These are phyloP conservation scores for Globisporangium perplexum DNA, from an alignment of 352 stramenopile species.

Conservation along the genomic window DNA sequence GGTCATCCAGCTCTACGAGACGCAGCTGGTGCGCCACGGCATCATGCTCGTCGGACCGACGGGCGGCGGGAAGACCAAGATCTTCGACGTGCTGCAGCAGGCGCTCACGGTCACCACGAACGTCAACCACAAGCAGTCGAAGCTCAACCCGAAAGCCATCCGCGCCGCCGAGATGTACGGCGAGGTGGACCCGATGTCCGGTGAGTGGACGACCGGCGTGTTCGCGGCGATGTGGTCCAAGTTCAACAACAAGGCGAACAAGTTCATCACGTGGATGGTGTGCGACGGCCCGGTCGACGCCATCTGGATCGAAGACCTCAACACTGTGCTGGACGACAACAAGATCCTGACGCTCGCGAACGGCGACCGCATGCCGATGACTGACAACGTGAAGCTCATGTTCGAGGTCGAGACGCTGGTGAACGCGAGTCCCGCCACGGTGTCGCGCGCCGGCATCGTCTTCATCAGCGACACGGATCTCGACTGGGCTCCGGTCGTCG, in stretches of 20 bases:
- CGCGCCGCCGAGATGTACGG: conserved; percentile 98
- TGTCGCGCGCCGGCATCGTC: conserved; percentile 96
- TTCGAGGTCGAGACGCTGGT: conserved; percentile 97
- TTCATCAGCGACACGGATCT: conserved; percentile 98
- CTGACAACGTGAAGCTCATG: conserved; percentile 97
- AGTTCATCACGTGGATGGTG: conserved; percentile 99
- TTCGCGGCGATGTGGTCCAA: conserved; percentile 99
- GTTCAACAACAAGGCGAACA: conserved; percentile 97
- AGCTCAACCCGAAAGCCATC: conserved; percentile 98
- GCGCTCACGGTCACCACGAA: conserved; percentile 90
- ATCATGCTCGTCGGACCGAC: conserved; percentile 99
- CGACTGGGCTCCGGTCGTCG: conserved; percentile 95
- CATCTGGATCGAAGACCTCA: conserved; percentile 99
- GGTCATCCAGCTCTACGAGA: conserved; percentile 98
- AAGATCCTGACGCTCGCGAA: conserved; percentile 97
- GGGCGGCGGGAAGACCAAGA: conserved; percentile 96
- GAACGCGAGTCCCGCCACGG: conserved; percentile 95
- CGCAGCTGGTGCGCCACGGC: conserved; percentile 95
- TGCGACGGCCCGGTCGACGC: conserved; percentile 96
- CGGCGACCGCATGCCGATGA: conserved; percentile 97
- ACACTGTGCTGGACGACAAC: conserved; percentile 98
- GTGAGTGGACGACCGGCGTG: conserved; percentile 97
- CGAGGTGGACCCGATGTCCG: conserved; percentile 94
- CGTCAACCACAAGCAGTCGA: conserved; percentile 94
- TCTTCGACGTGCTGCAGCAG: conserved; percentile 94